A percentile compares a stretch with the other conserved stretches of the same genome.
Evolutionary conservation across 805 yeast species (phyloP).

Genomic region (Wickerhamiella qilinensis): DNA sequence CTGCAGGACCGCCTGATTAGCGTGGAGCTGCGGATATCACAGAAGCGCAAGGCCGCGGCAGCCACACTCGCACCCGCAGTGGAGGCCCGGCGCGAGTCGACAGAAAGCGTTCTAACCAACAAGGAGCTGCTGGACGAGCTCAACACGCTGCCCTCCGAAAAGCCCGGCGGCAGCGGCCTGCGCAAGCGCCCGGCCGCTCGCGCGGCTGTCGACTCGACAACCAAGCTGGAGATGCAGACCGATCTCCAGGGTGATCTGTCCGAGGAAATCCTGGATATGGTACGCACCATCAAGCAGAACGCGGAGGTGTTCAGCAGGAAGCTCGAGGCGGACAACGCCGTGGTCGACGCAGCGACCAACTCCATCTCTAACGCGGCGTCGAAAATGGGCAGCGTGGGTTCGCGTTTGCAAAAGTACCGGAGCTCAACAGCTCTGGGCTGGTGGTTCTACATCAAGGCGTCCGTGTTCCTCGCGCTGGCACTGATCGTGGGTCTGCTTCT

Average conservation of each 20-base stretch:
- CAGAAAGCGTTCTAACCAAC: neutral
- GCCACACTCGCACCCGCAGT: neutral
- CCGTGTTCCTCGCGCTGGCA: conserved; percentile 20
- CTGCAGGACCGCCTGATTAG: conserved; percentile 4
- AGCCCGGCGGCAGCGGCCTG: neutral
- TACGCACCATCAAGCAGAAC: conserved; percentile 30
- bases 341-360: conserved; percentile 21
- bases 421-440: conserved; percentile 24
- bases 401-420: conserved; percentile 20
- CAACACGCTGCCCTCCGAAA: conserved; percentile 3
- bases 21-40: conserved; percentile 1
- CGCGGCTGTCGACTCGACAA: conserved; percentile 1
- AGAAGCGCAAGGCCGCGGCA: neutral
- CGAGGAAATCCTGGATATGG: conserved; percentile 33
- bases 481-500: conserved; percentile 22
- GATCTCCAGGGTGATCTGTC: conserved; percentile 32
- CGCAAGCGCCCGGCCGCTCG: conserved; percentile 1
- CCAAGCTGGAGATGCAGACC: conserved; percentile 16
- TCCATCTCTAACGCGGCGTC: conserved; percentile 22
- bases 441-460: conserved; percentile 25
- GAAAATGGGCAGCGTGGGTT: conserved; percentile 23
- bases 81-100: neutral
- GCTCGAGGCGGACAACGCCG: conserved; percentile 22
- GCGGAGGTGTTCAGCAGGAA: conserved; percentile 30
- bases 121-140: conserved; percentile 4